phyloP scores from a whole-genome alignment of 2,329 filamentous ascomycete genomes.

The Beauveria sp. region DNA sequence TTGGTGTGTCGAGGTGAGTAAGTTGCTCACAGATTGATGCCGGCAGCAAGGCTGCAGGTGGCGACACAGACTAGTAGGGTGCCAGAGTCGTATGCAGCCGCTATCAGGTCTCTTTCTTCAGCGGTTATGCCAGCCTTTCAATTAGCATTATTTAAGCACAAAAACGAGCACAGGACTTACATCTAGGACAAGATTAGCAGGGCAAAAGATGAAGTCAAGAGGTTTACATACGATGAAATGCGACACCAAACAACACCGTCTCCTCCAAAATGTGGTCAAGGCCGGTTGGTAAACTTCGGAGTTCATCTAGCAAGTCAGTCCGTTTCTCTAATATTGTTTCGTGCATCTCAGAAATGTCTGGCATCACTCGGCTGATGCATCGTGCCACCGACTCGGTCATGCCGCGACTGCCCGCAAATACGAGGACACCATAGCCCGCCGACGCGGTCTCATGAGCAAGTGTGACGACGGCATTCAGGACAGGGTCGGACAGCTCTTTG shows the following conservation, averaged over 20 bases:
- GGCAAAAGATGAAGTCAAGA: not conserved
- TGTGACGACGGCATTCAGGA: conserved; percentile 63
- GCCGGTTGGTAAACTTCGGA: conserved; percentile 58
- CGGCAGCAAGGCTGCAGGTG: conserved; percentile 73
- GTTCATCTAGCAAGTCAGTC: conserved; percentile 55
- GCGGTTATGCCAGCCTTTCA: conserved; percentile 58
- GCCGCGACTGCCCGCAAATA: conserved; percentile 65
- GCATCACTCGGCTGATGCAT: conserved; percentile 60
- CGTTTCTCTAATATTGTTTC: conserved; percentile 47
- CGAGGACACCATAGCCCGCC: conserved; percentile 62
- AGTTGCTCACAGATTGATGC: conserved; percentile 57
- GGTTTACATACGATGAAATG: conserved; percentile 57
- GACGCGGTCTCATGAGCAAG: conserved; percentile 60
- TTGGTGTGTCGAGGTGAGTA: not conserved
- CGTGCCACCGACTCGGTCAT: conserved; percentile 62
- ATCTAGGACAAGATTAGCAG: conserved; percentile 22
- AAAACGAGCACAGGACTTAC: conserved; percentile 20
- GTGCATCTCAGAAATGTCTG: conserved; percentile 38
- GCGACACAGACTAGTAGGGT: conserved; percentile 64
- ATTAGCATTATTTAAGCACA: conserved; percentile 18
- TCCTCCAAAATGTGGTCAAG: conserved; percentile 58
- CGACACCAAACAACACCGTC: conserved; percentile 59
- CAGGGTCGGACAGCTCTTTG: conserved; percentile 55
- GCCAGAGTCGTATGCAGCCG: conserved; percentile 62
- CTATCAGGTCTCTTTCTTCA: conserved; percentile 67